A percentile compares a stretch with the other conserved stretches of the same genome.
Conservation (phyloP, 768 basidiomycete species). For the Suillus lakei region DNA sequence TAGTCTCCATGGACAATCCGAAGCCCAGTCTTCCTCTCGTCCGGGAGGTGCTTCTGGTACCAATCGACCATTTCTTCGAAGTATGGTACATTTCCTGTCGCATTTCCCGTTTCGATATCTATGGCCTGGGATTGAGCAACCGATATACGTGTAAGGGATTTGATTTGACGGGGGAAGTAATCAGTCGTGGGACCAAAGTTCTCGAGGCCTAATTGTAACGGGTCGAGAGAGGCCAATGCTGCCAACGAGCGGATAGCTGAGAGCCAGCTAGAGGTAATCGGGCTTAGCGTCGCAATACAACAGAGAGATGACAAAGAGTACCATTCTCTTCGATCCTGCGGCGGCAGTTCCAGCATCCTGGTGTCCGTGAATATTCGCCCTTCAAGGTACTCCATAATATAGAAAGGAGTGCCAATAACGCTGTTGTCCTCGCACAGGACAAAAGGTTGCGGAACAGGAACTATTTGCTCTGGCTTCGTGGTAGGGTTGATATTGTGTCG, state of each 20-base stretch:
- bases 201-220: constrained; percentile 66
- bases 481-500: constrained; percentile 63
- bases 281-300: neutral
- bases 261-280: constrained; percentile 62
- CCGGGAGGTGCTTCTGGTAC: constrained; percentile 77
- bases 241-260: constrained; percentile 75
- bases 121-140: constrained; percentile 71
- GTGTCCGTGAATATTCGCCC: constrained; percentile 93
- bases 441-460: constrained; percentile 88
- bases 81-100: constrained; percentile 73
- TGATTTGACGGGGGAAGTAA: constrained; percentile 95
- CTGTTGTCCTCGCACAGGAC: constrained; percentile 77
- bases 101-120: constrained; percentile 65
- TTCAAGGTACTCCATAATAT: constrained; percentile 95
- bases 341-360: constrained; percentile 70
- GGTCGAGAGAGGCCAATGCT: constrained; percentile 66
- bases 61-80: constrained; percentile 75
- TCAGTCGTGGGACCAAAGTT: constrained; percentile 74
- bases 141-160: constrained; percentile 83
- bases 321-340: constrained; percentile 73
- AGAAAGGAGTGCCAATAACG: constrained; percentile 90
- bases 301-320: constrained; percentile 34
- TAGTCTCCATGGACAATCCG: constrained; percentile 98
- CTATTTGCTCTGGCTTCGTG: constrained; percentile 52
- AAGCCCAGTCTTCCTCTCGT: constrained; percentile 73